phyloP scores from a whole-genome alignment of 192 early-diverging fungal genomes.

The Anaeromyces robustus region DNA sequence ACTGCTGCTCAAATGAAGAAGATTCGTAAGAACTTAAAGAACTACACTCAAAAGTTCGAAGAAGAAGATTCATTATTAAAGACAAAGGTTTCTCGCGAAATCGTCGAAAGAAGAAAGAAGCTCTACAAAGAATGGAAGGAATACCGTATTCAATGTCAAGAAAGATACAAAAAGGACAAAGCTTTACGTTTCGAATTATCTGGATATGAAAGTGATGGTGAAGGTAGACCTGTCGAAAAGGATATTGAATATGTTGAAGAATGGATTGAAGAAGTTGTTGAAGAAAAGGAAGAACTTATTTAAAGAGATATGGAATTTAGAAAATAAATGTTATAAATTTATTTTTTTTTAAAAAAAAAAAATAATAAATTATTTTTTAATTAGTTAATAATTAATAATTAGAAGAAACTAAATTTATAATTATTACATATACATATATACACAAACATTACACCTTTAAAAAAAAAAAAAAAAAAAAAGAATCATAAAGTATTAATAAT shows the following conservation, averaged over 20 bases:
- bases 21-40: constrained; percentile 81
- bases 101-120: background rate
- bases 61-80: constrained; percentile 65
- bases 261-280: background rate
- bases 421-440: too few species aligned
- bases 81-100: constrained; percentile 34
- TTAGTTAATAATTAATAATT: background rate
- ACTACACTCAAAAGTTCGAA: constrained; percentile 77
- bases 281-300: background rate
- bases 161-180: background rate
- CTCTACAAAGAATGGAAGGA: background rate
- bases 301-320: constrained; percentile 23
- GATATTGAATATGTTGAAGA: background rate
- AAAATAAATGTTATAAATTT: background rate
- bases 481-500: too few species aligned
- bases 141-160: background rate
- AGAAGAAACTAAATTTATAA: background rate
- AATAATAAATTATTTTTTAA: background rate
- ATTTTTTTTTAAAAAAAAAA: background rate
- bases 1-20: constrained; percentile 63
- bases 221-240: background rate
- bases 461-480: too few species aligned
- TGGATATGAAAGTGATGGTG: background rate
- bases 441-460: too few species aligned
- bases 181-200: background rate